Conservation (phyloP, 164 flowering plant species). For the Liriodendron chinense region DNA sequence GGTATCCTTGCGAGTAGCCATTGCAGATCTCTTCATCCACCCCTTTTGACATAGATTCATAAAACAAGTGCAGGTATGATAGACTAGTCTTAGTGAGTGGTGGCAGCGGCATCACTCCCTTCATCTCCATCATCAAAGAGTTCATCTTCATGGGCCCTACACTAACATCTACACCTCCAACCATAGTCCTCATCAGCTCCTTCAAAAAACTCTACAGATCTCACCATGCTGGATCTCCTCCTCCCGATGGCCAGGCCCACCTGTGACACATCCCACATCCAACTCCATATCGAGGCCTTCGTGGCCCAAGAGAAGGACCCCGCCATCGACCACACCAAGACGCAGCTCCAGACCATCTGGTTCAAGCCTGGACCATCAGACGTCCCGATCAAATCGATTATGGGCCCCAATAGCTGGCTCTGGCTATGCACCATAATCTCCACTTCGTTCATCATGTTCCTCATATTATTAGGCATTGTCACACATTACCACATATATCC, state of each 20-base stretch:
- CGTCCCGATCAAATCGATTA: conserved; percentile 44
- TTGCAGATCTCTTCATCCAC: too few relatives aligned
- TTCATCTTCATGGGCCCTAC: conserved; percentile 35
- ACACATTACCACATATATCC: conserved; percentile 61
- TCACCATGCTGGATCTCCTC: conserved; percentile 69
- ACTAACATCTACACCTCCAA: conserved; percentile 36
- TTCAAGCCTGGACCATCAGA: conserved; percentile 60
- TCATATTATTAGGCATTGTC: conserved; percentile 45
- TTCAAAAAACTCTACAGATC: conserved; percentile 57
- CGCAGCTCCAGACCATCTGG: conserved; percentile 30
- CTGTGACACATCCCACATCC: conserved; percentile 30
- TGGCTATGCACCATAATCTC: conserved; percentile 68
- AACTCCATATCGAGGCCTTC: conserved; percentile 65
- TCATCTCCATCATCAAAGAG: conserved; percentile 68
- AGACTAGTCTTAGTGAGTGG: conserved; percentile 75
- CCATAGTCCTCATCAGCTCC: conserved; percentile 43
- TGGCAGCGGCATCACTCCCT: conserved; percentile 84
- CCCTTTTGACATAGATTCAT: too few relatives aligned
- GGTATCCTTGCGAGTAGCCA: too few relatives aligned
- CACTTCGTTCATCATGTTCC: conserved; percentile 59
- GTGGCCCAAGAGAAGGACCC: conserved; percentile 53
- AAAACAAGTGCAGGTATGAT: conserved; percentile 54
- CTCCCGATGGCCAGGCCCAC: conserved; percentile 43
- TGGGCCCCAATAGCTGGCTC: conserved; percentile 74
- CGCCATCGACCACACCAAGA: not conserved